phyloP scores from a whole-genome alignment of 2,329 filamentous ascomycete genomes.

The Lizonia empirigonia region DNA sequence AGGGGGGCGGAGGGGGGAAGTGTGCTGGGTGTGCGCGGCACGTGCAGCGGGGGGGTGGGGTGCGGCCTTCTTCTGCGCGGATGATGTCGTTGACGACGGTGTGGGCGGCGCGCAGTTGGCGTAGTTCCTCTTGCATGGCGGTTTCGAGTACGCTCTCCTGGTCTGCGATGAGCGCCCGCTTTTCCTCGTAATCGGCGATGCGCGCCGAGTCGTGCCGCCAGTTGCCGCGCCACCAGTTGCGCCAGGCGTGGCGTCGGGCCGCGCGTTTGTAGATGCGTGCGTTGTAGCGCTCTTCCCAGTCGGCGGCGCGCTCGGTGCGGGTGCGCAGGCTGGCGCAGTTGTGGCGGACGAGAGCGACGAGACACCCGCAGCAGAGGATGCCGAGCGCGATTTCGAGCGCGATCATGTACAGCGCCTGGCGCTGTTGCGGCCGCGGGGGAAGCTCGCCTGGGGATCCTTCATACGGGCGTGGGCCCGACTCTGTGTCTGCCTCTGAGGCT shows the following conservation, averaged over 20 bases:
- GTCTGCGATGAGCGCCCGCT: conserved; percentile 54
- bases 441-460: conserved; percentile 21
- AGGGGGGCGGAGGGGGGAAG: conserved; percentile 23
- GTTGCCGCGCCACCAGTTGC: conserved; percentile 56
- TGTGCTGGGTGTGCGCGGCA: conserved; percentile 23
- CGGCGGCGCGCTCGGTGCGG: conserved; percentile 59
- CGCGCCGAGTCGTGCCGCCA: conserved; percentile 37
- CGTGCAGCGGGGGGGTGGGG: conserved; percentile 18
- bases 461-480: conserved; percentile 20
- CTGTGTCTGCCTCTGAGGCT: conserved; percentile 13
- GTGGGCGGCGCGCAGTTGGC: conserved; percentile 58
- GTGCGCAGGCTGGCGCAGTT: conserved; percentile 58
- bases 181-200: conserved; percentile 57
- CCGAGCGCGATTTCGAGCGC: conserved; percentile 53
- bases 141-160: conserved; percentile 55
- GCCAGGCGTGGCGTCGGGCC: conserved; percentile 58
- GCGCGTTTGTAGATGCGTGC: conserved; percentile 59
- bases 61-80: conserved; percentile 48
- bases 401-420: conserved; percentile 44
- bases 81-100: conserved; percentile 59
- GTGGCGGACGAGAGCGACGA: conserved; percentile 53
- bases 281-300: conserved; percentile 60
- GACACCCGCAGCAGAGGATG: conserved; percentile 52
- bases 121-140: conserved; percentile 53
- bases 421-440: conserved; percentile 27